A percentile compares a stretch with the other conserved stretches of the same genome.
phyloP scores from a whole-genome alignment of 495 filamentous ascomycete species.

The Penicillium subrubescens region DNA sequence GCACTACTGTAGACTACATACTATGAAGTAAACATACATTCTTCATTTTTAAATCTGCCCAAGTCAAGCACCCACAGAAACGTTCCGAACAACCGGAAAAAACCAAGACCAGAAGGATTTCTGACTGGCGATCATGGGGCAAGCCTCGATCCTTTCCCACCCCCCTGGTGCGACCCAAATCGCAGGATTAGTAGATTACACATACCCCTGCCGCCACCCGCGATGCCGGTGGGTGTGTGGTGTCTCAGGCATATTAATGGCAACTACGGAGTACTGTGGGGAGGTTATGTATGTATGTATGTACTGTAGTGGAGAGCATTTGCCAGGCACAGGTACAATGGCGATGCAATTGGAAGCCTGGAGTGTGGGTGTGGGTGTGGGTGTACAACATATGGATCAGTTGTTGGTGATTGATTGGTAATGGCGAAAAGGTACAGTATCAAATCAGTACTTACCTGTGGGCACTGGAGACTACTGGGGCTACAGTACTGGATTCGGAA shows the following conservation, averaged over 20 bases:
- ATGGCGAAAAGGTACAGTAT: too few species aligned
- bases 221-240: slow-evolving; percentile 1
- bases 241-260: slow-evolving; percentile 24
- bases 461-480: background rate
- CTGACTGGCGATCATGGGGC: slow-evolving; percentile 16
- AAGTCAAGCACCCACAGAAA: background rate
- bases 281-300: background rate
- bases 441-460: too few species aligned
- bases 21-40: too few species aligned
- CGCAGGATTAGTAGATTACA: slow-evolving; percentile 9
- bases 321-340: slow-evolving; percentile 4
- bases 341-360: background rate
- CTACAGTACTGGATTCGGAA: background rate
- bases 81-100: background rate
- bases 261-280: background rate
- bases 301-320: background rate
- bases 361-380: background rate
- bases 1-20: background rate
- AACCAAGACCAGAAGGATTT: background rate
- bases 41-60: background rate
- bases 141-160: background rate
- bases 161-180: slow-evolving; percentile 14
- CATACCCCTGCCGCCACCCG: slow-evolving; percentile 21
- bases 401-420: background rate
- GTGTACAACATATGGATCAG: background rate